phyloP scores from a whole-genome alignment of 2,329 filamentous ascomycete species.

The Colletotrichum truncatum region DNA sequence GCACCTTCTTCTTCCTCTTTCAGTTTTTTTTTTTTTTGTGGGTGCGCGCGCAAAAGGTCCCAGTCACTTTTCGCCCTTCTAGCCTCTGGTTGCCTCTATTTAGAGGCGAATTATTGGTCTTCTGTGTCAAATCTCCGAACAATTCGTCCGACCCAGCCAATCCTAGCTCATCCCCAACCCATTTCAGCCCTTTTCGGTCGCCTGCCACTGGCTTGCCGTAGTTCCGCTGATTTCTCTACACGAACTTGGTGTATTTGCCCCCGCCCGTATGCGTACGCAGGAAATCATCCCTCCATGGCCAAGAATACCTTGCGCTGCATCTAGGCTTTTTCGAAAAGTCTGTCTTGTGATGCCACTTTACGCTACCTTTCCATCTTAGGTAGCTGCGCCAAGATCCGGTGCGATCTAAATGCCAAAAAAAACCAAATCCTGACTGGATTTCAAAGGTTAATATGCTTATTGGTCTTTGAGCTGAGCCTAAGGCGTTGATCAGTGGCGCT shows the following conservation, averaged over 20 bases:
- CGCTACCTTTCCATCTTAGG: not conserved
- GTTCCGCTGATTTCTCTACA: not conserved
- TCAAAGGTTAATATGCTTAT: not conserved
- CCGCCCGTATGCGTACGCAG: not conserved
- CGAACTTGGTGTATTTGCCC: not conserved
- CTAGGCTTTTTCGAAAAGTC: not conserved
- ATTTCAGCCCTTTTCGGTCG: slow-evolving; percentile 10
- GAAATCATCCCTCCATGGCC: not conserved
- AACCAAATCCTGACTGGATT: not conserved
- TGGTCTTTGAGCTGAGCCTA: not conserved
- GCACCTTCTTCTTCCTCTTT: not conserved
- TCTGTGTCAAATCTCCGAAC: slow-evolving; percentile 26
- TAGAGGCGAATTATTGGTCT: slow-evolving; percentile 20
- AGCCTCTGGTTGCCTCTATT: not conserved
- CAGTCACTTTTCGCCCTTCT: not conserved
- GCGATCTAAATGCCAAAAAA: not conserved
- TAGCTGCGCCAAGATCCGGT: slow-evolving; percentile 2
- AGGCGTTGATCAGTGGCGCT: slow-evolving; percentile 10
- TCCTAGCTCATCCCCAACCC: not conserved
- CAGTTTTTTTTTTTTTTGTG: not conserved
- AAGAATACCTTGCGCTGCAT: not conserved
- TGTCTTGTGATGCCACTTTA: not conserved
- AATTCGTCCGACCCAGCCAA: slow-evolving; percentile 8
- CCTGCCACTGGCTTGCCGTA: not conserved
- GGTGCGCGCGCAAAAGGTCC: not conserved